Percentiles rank a stretch among this genome's conserved stretches.
Evolutionary conservation across 495 filamentous ascomycete genomes (phyloP).

Genomic region (Xylaria acuta): DNA sequence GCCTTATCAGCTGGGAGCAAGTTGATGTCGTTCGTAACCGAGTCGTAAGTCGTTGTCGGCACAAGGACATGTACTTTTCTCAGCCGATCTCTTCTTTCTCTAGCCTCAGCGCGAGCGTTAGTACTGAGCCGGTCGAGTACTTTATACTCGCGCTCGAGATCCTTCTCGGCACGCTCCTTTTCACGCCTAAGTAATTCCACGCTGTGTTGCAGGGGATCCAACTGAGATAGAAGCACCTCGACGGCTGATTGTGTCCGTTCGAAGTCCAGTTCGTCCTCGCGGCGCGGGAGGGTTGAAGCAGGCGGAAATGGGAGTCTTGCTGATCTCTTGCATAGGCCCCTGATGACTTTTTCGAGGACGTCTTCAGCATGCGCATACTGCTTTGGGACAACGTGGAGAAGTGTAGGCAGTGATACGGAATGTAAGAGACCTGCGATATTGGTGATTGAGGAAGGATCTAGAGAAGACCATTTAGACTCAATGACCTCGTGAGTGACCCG

Average conservation of each 20-base stretch:
- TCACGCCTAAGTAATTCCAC: conserved; percentile 50
- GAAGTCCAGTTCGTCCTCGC: conserved; percentile 53
- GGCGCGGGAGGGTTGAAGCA: conserved; percentile 35
- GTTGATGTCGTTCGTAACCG: conserved; percentile 31
- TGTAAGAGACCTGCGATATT: conserved; percentile 46
- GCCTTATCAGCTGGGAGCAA: conserved; percentile 24
- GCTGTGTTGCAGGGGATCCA: conserved; percentile 53
- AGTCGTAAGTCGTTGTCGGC: conserved; percentile 33
- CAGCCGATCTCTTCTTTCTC: conserved; percentile 43
- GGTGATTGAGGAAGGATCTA: conserved; percentile 45
- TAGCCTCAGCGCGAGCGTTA: conserved; percentile 48
- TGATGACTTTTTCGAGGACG: conserved; percentile 21
- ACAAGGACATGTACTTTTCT: conserved; percentile 52
- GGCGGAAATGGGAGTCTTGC: conserved; percentile 48
- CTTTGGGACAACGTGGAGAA: conserved; percentile 47
- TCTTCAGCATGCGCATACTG: conserved; percentile 46
- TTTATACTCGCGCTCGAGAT: conserved; percentile 49
- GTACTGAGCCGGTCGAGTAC: conserved; percentile 43
- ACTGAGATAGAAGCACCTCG: conserved; percentile 43
- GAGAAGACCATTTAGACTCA: conserved; percentile 52
- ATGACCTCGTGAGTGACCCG: conserved; percentile 50
- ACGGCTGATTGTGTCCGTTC: conserved; percentile 49
- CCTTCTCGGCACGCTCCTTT: conserved; percentile 47
- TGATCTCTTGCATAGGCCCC: conserved; percentile 21
- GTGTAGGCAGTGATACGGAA: conserved; percentile 47